Conservation (phyloP, 2,329 filamentous ascomycete species). For the Aspergillus puulaauensis region DNA sequence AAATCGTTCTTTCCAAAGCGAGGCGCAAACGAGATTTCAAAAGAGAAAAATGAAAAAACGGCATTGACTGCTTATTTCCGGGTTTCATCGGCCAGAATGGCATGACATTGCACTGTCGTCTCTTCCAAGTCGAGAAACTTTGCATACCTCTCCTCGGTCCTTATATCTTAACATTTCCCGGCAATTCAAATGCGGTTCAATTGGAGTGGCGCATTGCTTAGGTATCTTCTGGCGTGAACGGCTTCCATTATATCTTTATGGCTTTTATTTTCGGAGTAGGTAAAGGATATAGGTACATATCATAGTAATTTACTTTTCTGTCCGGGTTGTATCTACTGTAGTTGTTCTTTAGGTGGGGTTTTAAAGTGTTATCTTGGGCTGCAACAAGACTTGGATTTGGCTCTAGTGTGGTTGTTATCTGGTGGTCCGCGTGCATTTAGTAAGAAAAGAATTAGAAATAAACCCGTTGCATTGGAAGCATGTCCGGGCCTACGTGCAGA, state of each 20-base stretch:
- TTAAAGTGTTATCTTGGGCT: not conserved
- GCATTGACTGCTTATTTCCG: constrained; percentile 10
- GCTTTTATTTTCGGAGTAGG: not conserved
- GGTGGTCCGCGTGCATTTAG: too few relatives aligned
- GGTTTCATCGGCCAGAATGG: not conserved
- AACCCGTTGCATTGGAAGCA: too few relatives aligned
- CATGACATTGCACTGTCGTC: too few relatives aligned
- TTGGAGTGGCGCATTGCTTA: not conserved
- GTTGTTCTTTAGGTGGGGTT: too few relatives aligned
- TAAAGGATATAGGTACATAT: not conserved
- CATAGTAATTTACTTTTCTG: not conserved
- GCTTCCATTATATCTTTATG: not conserved
- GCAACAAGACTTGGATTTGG: not conserved
- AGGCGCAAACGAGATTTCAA: constrained; percentile 10
- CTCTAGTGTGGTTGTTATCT: not conserved
- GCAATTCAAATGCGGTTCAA: not conserved
- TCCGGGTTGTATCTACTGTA: not conserved
- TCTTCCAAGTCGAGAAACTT: not conserved
- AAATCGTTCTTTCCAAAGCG: constrained; percentile 7
- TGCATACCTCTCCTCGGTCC: not conserved
- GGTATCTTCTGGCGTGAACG: constrained; percentile 1
- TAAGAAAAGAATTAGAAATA: too few relatives aligned
- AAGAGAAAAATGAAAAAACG: constrained; percentile 13
- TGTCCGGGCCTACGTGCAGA: too few relatives aligned
- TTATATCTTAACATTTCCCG: not conserved